Evolutionary conservation across 495 filamentous ascomycete genomes (phyloP), one percentile per base, ranked within the genome.

Genomic region (Hapsidospora chrysogenum): DNA sequence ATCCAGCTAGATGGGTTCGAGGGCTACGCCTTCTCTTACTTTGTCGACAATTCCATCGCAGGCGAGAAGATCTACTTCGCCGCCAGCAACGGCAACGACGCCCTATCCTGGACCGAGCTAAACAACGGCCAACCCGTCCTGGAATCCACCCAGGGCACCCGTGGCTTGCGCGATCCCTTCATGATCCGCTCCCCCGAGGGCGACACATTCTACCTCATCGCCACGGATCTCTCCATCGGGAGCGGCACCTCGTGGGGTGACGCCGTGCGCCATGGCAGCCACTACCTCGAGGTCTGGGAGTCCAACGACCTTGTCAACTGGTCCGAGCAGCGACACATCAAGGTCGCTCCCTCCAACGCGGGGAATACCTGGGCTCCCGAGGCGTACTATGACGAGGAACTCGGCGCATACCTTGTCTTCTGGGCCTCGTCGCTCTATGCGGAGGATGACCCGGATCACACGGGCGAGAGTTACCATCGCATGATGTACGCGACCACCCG

Each of bases 361-460:
- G 45, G 43, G 1, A 48, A 43, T 19, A 48, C 43, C 1, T 48
- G 45, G 43, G 45, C 45, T 10, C 45, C 45, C 1, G 43, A 48
- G 31, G 43, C 45, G 2, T 48, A 35, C 33, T 48, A 42, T 33
- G 45, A 48, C 13, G 33, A 42, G 7, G 20, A 13, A 1, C 17
- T 45, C 1, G 45, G 42, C 3, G 0, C 32, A 14, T 48, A 45
- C 16, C 33, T 48, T 18, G 42, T 45, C 19, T 48, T 39, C 32
- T 46, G 45, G 45, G 45, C 45, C 1, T 48, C 43, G 9, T 36
- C 35, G 16, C 33, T 46, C 14, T 48, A 48, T 25, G 36, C 14
- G 1, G 43, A 40, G 26, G 27, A 28, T 13, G 39, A 41, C 17
- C 22, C 39, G 4, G 26, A 36, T 8, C 42, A 38, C 15, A 42